A percentile compares a stretch with the other conserved stretches of the same genome.
Evolutionary conservation across 441 rosid species (phyloP).

Genomic region (Euphorbia celastroides): DNA sequence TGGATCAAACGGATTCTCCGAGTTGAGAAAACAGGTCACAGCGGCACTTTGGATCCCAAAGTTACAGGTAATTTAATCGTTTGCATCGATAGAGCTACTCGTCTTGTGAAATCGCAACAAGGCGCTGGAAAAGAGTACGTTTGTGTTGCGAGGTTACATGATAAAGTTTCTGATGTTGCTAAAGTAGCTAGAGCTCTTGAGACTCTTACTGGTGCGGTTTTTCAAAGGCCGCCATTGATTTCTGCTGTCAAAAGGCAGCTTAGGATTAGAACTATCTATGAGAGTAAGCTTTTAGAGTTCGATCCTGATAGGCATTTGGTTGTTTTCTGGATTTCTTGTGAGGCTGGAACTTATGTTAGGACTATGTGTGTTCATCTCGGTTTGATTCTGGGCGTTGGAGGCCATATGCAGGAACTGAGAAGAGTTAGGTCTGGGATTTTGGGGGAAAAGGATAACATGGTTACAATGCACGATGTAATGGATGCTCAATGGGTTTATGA

Average conservation of each 20-base stretch:
- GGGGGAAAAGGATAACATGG: slow-evolving; percentile 93
- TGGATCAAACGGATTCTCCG: slow-evolving; percentile 87
- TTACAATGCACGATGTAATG: slow-evolving; percentile 91
- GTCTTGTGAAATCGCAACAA: slow-evolving; percentile 90
- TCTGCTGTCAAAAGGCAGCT: slow-evolving; percentile 93
- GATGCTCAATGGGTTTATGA: slow-evolving; percentile 83
- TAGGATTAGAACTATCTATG: slow-evolving; percentile 80
- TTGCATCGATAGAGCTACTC: slow-evolving; percentile 84
- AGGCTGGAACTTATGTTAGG: slow-evolving; percentile 93
- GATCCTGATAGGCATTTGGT: slow-evolving; percentile 75
- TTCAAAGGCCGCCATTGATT: slow-evolving; percentile 82
- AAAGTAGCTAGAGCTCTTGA: slow-evolving; percentile 88
- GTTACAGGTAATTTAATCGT: slow-evolving; percentile 90
- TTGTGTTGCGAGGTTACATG: slow-evolving; percentile 82
- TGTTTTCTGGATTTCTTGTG: slow-evolving; percentile 94
- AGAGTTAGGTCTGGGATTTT: slow-evolving; percentile 86
- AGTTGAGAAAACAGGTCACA: slow-evolving; percentile 83
- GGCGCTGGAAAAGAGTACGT: slow-evolving; percentile 96
- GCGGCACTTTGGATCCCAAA: slow-evolving; percentile 87
- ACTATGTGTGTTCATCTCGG: slow-evolving; percentile 94
- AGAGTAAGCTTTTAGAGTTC: slow-evolving; percentile 82
- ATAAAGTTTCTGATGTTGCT: slow-evolving; percentile 68
- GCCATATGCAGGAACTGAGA: slow-evolving; percentile 92
- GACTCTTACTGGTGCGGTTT: slow-evolving; percentile 81
- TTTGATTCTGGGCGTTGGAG: slow-evolving; percentile 81